Evolutionary conservation across 202 grass and related monocot genomes (phyloP).

Genomic region (Bolboschoenoplectus hybrid): DNA sequence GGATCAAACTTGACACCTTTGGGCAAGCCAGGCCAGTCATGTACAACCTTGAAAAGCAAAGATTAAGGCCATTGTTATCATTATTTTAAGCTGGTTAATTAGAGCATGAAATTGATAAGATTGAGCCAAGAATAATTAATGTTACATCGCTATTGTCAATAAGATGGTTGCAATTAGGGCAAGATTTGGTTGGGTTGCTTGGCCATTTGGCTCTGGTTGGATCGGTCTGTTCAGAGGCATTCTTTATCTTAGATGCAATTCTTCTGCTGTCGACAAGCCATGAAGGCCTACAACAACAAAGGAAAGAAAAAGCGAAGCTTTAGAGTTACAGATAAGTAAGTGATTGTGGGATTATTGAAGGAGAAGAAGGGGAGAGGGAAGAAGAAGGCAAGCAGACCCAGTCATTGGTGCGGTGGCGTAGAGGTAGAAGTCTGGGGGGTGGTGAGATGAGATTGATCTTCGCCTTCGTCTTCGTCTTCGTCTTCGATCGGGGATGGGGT

Average conservation of each 20-base stretch:
- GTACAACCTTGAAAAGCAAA: slow-evolving; percentile 61
- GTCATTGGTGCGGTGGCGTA: slow-evolving; percentile 20
- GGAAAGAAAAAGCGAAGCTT: background rate
- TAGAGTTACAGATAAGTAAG: background rate
- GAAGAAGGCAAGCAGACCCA: slow-evolving; percentile 29
- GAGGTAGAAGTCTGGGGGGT: background rate
- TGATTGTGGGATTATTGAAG: background rate
- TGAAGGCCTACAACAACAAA: slow-evolving; percentile 66
- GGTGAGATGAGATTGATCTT: background rate
- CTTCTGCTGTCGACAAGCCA: slow-evolving; percentile 89
- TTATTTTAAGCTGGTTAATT: slow-evolving; percentile 29
- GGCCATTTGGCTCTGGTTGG: slow-evolving; percentile 66
- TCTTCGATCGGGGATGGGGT: slow-evolving; percentile 22
- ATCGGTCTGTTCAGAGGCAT: slow-evolving; percentile 68
- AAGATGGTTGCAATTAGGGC: slow-evolving; percentile 76
- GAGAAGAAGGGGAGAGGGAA: slow-evolving; percentile 19
- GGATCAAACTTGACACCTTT: slow-evolving; percentile 97
- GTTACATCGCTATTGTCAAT: slow-evolving; percentile 99
- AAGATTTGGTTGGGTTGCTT: slow-evolving; percentile 80
- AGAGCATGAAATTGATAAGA: slow-evolving; percentile 34
- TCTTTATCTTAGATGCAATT: slow-evolving; percentile 95
- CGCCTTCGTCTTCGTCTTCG: background rate
- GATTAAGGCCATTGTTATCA: background rate
- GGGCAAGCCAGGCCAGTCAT: slow-evolving; percentile 91
- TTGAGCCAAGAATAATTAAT: background rate